Evolutionary conservation across 495 filamentous ascomycete species (phyloP), one percentile per base, ranked within the genome.

Genomic region (Jackrogersella multiformis): DNA sequence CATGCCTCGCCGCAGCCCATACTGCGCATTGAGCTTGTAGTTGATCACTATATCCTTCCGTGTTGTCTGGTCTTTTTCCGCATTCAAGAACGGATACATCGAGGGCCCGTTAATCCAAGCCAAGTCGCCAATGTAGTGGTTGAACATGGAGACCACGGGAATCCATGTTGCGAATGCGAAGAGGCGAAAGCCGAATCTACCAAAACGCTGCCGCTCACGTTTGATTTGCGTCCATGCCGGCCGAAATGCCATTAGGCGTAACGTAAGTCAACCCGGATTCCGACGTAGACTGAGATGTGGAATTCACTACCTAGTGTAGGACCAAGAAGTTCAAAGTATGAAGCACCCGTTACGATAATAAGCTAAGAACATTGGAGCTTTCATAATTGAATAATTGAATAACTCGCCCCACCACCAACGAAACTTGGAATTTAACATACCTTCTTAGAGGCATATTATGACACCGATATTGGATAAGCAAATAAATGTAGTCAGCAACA

Each of bases 81-180:
- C 80, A 64, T 93, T 93, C 9, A 94, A 71, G 74, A 86, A 90
- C 0, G 91, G 91, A 55, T 89, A 91, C 91, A 94, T 94, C 13
- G 87, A 90, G 18, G 86, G 79, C 2, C 91, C 91, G 24, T 77
- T 80, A 65, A 93, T 87, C 77, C 81, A 81, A 68, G 87, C 86
- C 24, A 89, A 64, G 62, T 88, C 81, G 48, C 83, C 80, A 52
- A 92, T 79, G 68, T 90, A 80, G 45, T 83, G 80, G 49, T 87
- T 85, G 78, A 92, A 85, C 78, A 86, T 88, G 41, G 89, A 81
- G 21, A 85, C 73, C 24, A 89, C 84, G 1, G 90, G 90, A 24
- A 91, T 68, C 76, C 88, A 81, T 28, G 88, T 85, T 24, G 82
- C 81, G 62, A 87, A 78, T 58, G 82, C 73, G 68, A 88, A 77